These are phyloP conservation scores for Pleurozium schreberi DNA, from an alignment of 225 moss, liverwort and hornwort species.

Conservation along the genomic window DNA sequence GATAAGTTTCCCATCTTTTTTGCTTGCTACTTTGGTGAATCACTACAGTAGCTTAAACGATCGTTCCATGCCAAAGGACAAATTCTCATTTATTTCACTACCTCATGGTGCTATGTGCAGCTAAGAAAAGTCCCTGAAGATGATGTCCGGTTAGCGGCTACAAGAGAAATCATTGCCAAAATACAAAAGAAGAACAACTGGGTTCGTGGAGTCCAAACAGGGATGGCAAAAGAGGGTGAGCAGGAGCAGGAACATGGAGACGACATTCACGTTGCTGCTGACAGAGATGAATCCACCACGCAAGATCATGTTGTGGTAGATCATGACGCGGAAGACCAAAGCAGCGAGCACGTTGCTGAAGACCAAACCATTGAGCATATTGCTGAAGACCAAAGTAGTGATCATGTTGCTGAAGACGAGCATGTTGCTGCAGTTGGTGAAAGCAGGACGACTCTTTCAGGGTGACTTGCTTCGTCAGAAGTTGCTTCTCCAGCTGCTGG, in stretches of 20 bases:
- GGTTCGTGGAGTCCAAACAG: background rate
- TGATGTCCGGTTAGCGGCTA: constrained; percentile 11
- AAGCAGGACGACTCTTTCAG: background rate
- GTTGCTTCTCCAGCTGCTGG: background rate
- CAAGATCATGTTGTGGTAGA: background rate
- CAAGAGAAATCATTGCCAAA: background rate
- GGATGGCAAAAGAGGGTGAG: background rate
- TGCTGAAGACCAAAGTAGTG: background rate
- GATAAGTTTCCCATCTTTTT: background rate
- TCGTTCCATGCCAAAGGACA: background rate
- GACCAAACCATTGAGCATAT: background rate
- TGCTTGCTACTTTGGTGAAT: background rate
- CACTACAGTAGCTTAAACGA: background rate
- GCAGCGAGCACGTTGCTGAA: background rate
- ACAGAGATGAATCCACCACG: background rate
- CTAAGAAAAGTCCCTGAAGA: constrained; percentile 14
- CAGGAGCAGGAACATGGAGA: constrained; percentile 1
- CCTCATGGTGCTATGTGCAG: constrained; percentile 2
- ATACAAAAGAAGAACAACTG: background rate
- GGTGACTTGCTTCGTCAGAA: background rate
- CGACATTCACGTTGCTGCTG: background rate
- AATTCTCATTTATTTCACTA: background rate
- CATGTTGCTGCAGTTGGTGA: background rate
- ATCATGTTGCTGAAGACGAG: background rate
- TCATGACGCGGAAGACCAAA: background rate